A percentile compares a stretch with the other conserved stretches of the same genome.
These are phyloP conservation scores for Ballota nigra DNA, from an alignment of 257 asterid genomes.

Conservation along the genomic window DNA sequence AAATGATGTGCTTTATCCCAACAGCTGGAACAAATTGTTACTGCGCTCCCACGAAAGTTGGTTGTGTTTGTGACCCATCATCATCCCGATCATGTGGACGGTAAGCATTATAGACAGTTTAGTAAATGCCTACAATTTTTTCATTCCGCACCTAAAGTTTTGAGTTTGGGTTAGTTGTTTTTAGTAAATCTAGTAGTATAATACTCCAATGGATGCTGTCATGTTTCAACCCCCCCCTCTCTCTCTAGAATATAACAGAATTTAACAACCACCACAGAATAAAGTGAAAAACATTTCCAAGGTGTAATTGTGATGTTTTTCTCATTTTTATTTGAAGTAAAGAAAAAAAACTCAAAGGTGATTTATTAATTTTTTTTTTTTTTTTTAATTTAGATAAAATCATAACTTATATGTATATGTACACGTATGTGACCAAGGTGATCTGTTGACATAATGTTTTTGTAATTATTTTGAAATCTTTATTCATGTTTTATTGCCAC, in stretches of 20 bases:
- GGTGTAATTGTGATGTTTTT: not conserved
- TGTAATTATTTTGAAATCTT: not conserved
- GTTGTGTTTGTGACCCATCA: slow-evolving; percentile 89
- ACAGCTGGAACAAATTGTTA: slow-evolving; percentile 80
- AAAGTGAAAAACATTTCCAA: not conserved
- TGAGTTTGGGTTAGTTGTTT: not conserved
- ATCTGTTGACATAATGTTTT: not conserved
- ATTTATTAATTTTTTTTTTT: not conserved
- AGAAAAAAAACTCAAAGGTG: not conserved
- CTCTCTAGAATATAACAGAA: not conserved
- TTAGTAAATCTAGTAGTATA: not conserved
- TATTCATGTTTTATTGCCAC: not conserved
- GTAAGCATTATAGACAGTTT: slow-evolving; percentile 39
- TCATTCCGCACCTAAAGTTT: not conserved
- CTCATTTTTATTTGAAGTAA: not conserved
- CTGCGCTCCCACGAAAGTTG: slow-evolving; percentile 75
- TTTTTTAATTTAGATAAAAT: not conserved
- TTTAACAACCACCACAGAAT: not conserved
- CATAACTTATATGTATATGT: not conserved
- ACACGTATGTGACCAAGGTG: not conserved
- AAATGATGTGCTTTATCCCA: slow-evolving; percentile 22
- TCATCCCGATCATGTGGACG: slow-evolving; percentile 90
- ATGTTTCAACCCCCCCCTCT: not conserved
- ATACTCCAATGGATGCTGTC: not conserved
- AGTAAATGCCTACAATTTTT: not conserved